Conservation (phyloP, 2,329 filamentous ascomycete genomes). For the Talaromyces sp. region DNA sequence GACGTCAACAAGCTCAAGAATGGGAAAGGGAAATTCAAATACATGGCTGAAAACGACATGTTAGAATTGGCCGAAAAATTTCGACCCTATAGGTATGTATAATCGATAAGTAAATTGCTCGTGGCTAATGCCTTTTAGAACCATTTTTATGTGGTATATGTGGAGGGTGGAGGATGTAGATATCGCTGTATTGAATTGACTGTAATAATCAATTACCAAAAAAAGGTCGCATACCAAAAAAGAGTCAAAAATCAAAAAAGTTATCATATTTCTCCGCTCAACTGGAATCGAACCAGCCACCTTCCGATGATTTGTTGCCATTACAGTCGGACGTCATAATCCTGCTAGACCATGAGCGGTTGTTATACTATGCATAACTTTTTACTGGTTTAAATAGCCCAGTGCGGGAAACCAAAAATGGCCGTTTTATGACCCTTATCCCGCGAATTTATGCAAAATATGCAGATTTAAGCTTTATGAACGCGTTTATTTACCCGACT, state of each 20-base stretch:
- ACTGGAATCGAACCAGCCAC: neutral
- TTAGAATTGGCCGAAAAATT: conserved; percentile 72
- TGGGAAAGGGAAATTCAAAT: conserved; percentile 90
- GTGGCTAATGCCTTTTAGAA: conserved; percentile 47
- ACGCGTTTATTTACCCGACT: neutral
- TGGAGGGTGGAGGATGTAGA: conserved; percentile 82
- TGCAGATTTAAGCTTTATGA: neutral
- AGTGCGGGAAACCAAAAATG: neutral
- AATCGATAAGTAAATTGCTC: neutral
- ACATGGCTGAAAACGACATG: conserved; percentile 95
- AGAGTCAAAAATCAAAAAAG: neutral
- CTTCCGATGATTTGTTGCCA: neutral
- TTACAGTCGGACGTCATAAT: neutral
- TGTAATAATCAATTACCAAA: neutral
- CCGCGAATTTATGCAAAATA: neutral
- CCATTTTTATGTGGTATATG: conserved; percentile 98
- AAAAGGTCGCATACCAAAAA: neutral
- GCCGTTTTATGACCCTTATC: neutral
- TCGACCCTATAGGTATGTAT: conserved; percentile 65
- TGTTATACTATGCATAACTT: neutral
- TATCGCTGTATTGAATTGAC: conserved; percentile 46
- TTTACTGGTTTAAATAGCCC: neutral
- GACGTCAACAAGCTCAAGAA: conserved; percentile 83
- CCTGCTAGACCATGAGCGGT: neutral
- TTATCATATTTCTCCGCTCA: neutral